Evolutionary conservation across 73 alveolate genomes (phyloP).

Genomic region (Durusdinium trenchii): DNA sequence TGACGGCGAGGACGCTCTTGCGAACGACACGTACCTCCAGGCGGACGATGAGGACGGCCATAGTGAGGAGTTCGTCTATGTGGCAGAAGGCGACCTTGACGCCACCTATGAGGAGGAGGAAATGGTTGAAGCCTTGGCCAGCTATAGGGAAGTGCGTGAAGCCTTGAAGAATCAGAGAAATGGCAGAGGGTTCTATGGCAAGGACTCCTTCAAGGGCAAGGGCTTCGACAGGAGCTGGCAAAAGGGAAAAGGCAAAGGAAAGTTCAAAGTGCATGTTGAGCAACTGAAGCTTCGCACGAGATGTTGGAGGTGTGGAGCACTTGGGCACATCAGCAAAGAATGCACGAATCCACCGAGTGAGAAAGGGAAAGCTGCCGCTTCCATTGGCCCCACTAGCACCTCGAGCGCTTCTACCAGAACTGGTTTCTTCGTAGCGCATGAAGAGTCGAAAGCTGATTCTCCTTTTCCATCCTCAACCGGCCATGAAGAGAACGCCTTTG

Average conservation of each 20-base stretch:
- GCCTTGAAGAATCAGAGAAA: background rate
- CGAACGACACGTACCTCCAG: background rate
- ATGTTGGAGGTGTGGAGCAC: background rate
- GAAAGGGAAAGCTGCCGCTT: too few relatives aligned
- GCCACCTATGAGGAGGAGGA: background rate
- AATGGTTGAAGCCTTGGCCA: background rate
- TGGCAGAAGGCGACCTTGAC: background rate
- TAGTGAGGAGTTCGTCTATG: background rate
- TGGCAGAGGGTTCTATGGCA: background rate
- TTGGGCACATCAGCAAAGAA: background rate
- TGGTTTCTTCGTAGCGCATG: background rate
- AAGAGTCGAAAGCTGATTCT: background rate
- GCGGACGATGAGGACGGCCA: background rate
- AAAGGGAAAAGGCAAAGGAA: constrained; percentile 6
- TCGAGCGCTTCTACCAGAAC: background rate
- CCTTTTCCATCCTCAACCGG: background rate
- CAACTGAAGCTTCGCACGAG: background rate
- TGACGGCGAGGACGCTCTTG: background rate
- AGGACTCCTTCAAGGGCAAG: background rate
- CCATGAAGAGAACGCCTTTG: background rate
- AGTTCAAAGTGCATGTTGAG: background rate
- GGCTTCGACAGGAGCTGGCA: background rate
- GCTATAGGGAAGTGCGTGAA: background rate
- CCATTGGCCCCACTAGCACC: too few relatives aligned
- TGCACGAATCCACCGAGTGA: background rate